Percentiles rank a stretch among this genome's conserved stretches.
Conservation (phyloP, 2,329 filamentous ascomycete genomes). For the Thermoascus crustaceus region DNA sequence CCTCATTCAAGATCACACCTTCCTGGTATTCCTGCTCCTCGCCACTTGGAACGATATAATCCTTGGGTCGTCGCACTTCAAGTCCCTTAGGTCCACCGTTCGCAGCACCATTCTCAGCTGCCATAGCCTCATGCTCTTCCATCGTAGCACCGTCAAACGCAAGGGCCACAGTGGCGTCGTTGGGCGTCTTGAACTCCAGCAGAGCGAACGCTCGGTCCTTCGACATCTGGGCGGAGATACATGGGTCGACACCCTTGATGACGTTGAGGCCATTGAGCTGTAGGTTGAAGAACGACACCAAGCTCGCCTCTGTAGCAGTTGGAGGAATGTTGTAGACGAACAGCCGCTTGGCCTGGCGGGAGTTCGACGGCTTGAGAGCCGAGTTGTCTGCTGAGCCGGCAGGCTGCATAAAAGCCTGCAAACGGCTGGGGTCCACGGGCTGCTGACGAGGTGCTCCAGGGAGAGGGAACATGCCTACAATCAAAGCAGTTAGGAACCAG, state of each 20-base stretch:
- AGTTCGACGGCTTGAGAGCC: constrained; percentile 85
- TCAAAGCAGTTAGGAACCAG: too few species aligned
- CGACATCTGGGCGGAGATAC: constrained; percentile 72
- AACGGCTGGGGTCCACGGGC: constrained; percentile 85
- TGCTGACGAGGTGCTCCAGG: constrained; percentile 92
- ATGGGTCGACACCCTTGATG: constrained; percentile 74
- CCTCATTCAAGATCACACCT: constrained; percentile 67
- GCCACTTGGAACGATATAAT: constrained; percentile 84
- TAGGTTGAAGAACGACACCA: constrained; percentile 86
- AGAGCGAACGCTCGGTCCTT: constrained; percentile 74
- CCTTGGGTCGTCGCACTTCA: constrained; percentile 78
- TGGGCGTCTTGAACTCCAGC: constrained; percentile 78
- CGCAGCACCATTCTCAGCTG: constrained; percentile 41
- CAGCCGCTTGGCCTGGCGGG: constrained; percentile 86
- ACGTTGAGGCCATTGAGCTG: constrained; percentile 97
- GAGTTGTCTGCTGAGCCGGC: constrained; percentile 60
- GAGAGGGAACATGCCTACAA: constrained; percentile 98
- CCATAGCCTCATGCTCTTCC: constrained; percentile 59
- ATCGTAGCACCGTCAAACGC: constrained; percentile 85
- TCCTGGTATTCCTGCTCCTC: constrained; percentile 67
- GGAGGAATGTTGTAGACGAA: constrained; percentile 75
- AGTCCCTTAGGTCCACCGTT: constrained; percentile 52
- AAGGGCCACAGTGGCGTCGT: constrained; percentile 83
- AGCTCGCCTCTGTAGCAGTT: constrained; percentile 62
- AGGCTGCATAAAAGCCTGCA: constrained; percentile 93